phyloP scores from a whole-genome alignment of 495 filamentous ascomycete genomes.

The Coniosporium apollinis region DNA sequence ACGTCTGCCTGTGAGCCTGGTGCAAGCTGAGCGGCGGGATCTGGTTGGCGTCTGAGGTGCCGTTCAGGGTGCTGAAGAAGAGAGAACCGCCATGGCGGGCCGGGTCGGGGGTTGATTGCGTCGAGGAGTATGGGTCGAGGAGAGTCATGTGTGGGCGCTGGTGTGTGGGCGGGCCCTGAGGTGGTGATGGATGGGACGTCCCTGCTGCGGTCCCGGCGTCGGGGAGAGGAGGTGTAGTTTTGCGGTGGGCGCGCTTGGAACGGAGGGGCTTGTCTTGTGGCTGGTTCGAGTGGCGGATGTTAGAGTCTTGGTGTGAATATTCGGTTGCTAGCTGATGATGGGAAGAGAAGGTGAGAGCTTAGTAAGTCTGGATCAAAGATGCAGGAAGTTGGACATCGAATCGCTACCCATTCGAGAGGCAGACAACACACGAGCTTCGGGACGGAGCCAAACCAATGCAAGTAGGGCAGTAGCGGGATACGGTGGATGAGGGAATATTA shows the following conservation, averaged over 20 bases:
- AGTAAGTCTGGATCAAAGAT: no score
- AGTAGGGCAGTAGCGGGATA: no score
- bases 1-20: constrained; percentile 2
- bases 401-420: neutral
- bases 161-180: constrained; percentile 7
- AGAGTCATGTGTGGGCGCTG: neutral
- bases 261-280: constrained; percentile 83
- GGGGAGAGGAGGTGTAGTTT: constrained; percentile 11
- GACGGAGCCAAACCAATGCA: neutral
- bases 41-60: constrained; percentile 1
- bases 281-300: no score
- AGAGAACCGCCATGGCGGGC: constrained; percentile 2
- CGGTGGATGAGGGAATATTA: no score
- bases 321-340: no score
- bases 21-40: neutral
- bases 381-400: constrained; percentile 2
- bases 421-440: neutral
- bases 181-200: constrained; percentile 3
- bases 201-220: constrained; percentile 6
- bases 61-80: neutral
- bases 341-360: no score
- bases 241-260: constrained; percentile 53
- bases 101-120: neutral
- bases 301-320: no score
- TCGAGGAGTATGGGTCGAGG: neutral